These are phyloP conservation scores for Purshia tridentata DNA, from an alignment of 306 rosid genomes.

Conservation along the genomic window DNA sequence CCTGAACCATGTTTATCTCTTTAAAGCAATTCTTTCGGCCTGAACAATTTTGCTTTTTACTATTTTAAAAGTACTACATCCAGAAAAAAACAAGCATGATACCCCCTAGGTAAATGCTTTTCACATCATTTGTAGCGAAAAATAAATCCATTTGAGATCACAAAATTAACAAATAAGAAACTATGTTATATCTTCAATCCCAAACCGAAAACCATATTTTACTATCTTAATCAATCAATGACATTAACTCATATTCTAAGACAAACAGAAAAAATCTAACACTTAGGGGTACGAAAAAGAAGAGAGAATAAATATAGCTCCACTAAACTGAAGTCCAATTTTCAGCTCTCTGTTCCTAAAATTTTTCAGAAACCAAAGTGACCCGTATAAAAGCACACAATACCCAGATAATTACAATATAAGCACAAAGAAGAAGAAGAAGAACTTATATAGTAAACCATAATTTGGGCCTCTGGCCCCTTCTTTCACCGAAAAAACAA, in stretches of 20 bases:
- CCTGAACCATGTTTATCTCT: background rate
- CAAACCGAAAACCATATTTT: background rate
- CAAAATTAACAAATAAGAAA: background rate
- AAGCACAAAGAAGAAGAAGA: too few species aligned
- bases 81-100: background rate
- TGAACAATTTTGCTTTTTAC: background rate
- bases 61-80: background rate
- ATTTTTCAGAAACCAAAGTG: too few species aligned
- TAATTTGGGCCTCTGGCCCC: too few species aligned
- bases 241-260: background rate
- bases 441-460: too few species aligned
- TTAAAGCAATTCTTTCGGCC: too few species aligned
- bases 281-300: background rate
- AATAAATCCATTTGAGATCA: too few species aligned
- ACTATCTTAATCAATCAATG: background rate
- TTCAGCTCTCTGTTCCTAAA: background rate
- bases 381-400: background rate
- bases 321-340: background rate
- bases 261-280: background rate
- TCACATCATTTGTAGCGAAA: too few species aligned
- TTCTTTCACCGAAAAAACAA: background rate
- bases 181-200: background rate
- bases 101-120: background rate
- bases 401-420: background rate
- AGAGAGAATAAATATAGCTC: background rate